Evolutionary conservation across 2,329 filamentous ascomycete species (phyloP).

Genomic region (Pestalotiopsis fici): DNA sequence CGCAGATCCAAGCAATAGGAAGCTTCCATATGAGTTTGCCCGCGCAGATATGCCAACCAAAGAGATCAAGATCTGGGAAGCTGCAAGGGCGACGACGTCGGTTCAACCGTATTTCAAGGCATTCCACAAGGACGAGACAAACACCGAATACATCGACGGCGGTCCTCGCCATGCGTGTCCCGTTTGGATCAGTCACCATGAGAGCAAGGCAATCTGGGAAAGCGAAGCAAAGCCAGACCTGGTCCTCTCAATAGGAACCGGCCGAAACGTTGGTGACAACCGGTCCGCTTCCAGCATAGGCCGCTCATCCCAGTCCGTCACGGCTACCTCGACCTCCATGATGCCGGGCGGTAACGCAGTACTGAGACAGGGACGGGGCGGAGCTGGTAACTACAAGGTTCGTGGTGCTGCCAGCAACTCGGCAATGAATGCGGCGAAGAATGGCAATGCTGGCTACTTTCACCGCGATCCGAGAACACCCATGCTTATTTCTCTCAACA

Average conservation of each 20-base stretch:
- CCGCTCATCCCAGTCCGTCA: conserved; percentile 21
- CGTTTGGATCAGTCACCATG: conserved; percentile 25
- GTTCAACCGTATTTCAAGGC: conserved; percentile 30
- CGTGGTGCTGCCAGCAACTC: conserved; percentile 28
- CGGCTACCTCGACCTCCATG: conserved; percentile 9
- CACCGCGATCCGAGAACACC: conserved; percentile 28
- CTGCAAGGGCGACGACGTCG: conserved; percentile 29
- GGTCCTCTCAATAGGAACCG: conserved; percentile 29
- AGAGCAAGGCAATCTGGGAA: conserved; percentile 27
- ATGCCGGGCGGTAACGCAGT: conserved; percentile 18
- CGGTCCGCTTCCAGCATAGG: conserved; percentile 12
- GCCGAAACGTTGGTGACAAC: conserved; percentile 27
- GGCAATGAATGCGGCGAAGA: conserved; percentile 17
- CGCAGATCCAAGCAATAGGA: conserved; percentile 22
- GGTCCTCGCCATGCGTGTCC: conserved; percentile 23
- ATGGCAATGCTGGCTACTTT: conserved; percentile 24
- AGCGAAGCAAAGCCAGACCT: conserved; percentile 26
- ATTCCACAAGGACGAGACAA: conserved; percentile 26
- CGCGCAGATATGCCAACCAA: conserved; percentile 26
- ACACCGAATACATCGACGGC: conserved; percentile 23
- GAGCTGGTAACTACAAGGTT: conserved; percentile 28
- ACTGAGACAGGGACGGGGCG: conserved; percentile 28
- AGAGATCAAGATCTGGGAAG: conserved; percentile 32
- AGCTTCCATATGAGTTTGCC: conserved; percentile 26
- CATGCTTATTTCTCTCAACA: conserved; percentile 29